Base-by-base conservation (phyloP, 1,284 basidiomycete genomes). In the Moesziomyces parantarcticus region DNA sequence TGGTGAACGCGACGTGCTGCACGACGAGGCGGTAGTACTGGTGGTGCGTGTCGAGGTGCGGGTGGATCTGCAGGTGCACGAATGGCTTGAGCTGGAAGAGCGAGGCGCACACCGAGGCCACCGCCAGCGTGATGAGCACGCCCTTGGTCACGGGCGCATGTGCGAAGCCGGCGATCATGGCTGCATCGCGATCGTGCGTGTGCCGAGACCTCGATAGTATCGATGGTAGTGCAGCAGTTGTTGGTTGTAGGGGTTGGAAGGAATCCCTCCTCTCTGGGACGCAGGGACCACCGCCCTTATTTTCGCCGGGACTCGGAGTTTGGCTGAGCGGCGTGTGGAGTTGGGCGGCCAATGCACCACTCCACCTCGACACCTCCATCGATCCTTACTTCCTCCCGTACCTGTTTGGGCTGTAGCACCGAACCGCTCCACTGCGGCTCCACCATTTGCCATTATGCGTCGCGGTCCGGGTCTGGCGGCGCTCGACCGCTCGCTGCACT, bases 11-110 rank as follows among this genome's bases (percentile, higher is more conserved):
- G 20, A 93, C 76, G 59, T 92, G 91, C 81, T 94, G 91, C 5
- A 88, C 85, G 13, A 89, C 76, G 9, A 96, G 86, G 25, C 94
- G 88, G 92, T 93, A 97, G 80, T 92, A 93, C 92, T 97, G 84
- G 53, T 52, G 55, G 23, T 61, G 54, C 1, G 46, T 21, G 41
- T 39, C 44, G 39, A 92, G 85, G 79, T 92, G 91, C 10, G 90
- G 91, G 13, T 64, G 32, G 11, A 83, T 55, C 53, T 74, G 70
- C 7, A 76, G 58, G 29, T 76, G 70, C 13, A 62, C 16, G 43
- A 58, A 71, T 3, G 66, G 68, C 43, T 63, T 64, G 26, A 68
- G 53, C 40, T 62, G 70, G 50, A 71, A 65, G 23, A 92, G 83
- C 5, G 66, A 52, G 32, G 49, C 20, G 29, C 54, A 40, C 50